Evolutionary conservation across 441 rosid species (phyloP), one percentile per base, ranked within the genome.

Genomic region (Populus hybrid): DNA sequence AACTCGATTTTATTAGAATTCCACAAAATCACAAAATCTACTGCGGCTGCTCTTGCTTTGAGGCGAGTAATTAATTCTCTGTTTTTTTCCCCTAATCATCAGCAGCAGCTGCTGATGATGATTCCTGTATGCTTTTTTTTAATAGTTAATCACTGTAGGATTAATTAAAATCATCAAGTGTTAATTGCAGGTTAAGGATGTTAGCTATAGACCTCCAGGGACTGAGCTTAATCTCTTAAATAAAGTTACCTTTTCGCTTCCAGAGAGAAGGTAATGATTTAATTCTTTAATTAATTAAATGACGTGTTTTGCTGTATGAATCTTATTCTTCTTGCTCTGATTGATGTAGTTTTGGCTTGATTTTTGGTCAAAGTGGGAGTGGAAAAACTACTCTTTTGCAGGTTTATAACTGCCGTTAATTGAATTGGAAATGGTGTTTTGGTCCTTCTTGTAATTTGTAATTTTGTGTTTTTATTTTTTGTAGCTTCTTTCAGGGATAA

Each of bases 371-470:
- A 87, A 95, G 99, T 81, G 97, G 99, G 84, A 93, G 97, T 65
- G 99, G 99, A 30, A 95, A 95, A 86, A 95, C 97, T 79, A 95
- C 99, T 40, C 93, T 93, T 28, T 82, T 95, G 86, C 98, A 92
- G 97, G 98, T 93, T 63, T 38, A 9, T 9, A 61, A 4, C 61
- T 46, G 75, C 53, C 1, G 19, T 61, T 26, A 30, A 67, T 74
- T 1, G 42, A 38, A 11, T 76, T 19, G 42, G 23, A 7, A 2
- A 28, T 26, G 63, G 12, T 50, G 24, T 9, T 69, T 7, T 61
- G 53, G 36, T 66, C 64, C 12, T 74, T 70, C 2, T 2, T 30
- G 32, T 30, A 30, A 30, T 30, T 30, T 30, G 32, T 30, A 30
- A 30, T 32, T 16, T 19, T 26, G 59, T 1, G 12, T 11, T 42